Percentiles rank a stretch among this genome's conserved stretches.
Conservation (phyloP, 2,329 filamentous ascomycete genomes). For the Aspergillaceae sp. region DNA sequence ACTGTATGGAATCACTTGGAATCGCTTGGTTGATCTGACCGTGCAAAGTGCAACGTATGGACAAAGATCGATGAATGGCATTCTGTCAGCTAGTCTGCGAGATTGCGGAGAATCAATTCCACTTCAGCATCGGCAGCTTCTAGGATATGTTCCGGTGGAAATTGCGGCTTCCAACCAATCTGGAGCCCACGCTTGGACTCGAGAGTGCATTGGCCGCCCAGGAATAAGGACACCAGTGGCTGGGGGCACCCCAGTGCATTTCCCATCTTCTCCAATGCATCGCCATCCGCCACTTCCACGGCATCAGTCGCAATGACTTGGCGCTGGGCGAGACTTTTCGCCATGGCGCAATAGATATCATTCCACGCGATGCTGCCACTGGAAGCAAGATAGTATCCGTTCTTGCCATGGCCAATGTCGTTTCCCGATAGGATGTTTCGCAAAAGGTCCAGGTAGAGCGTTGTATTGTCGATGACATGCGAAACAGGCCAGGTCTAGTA, state of each 20-base stretch:
- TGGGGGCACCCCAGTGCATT: conserved; percentile 12
- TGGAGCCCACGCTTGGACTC: conserved; percentile 28
- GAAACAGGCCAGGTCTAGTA: conserved; percentile 46
- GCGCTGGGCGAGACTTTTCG: conserved; percentile 32
- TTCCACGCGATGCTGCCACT: conserved; percentile 44
- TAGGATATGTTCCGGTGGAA: conserved; percentile 39
- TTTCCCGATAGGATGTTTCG: conserved; percentile 35
- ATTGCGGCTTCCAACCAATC: conserved; percentile 42
- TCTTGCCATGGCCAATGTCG: conserved; percentile 32
- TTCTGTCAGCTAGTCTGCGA: too few species aligned
- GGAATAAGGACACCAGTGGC: conserved; percentile 37
- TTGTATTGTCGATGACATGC: conserved; percentile 42
- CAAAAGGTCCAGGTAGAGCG: conserved; percentile 40
- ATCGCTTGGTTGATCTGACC: too few species aligned
- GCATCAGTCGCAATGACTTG: conserved; percentile 30
- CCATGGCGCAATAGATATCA: conserved; percentile 43
- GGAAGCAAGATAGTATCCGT: conserved; percentile 45
- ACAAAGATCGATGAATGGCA: too few species aligned
- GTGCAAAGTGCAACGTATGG: too few species aligned
- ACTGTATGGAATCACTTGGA: too few species aligned
- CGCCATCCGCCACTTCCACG: conserved; percentile 30
- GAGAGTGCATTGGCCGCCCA: too few species aligned
- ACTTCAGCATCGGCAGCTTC: conserved; percentile 41
- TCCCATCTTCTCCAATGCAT: conserved; percentile 35
- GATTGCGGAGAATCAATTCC: conserved; percentile 29